Base-by-base conservation (phyloP, 169 alveolate genomes). In the Toxoplasma gondii region DNA sequence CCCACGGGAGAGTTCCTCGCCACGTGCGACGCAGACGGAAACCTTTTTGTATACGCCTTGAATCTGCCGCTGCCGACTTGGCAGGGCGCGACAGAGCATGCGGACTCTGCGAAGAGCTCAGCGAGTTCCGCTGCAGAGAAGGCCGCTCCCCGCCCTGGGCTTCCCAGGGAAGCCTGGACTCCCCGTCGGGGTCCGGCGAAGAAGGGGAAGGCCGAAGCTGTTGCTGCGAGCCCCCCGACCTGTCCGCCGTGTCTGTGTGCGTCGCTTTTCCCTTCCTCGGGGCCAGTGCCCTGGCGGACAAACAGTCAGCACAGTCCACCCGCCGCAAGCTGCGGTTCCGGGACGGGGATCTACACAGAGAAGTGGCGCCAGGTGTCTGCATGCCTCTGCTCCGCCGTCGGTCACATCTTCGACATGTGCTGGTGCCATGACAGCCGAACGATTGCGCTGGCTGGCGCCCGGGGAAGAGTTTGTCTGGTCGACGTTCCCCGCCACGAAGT, bases 341-440 rank as follows among this genome's bases (percentile, higher is more conserved):
- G 54, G 34, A 67, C 67, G 12, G 67, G 90, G 17, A 22, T 44
- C 67, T 82, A 82, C 90, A 17, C 67, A 38, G 90, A 82, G 90
- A 82, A 44, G 90, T 82, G 90, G 90, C n/a, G 64, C 19, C 90
- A 82, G 64, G 64, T 82, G 36, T 82, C 44, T 34, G 53, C 67
- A 67, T 82, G 90, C 27, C 44, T 82, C 36, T 82, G 90, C 90
- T 38, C 64, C 53, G 64, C 64, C 5, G 90, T 82, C 9, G 90
- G 90, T 34, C 90, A 82, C 67, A 67, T 82, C 64, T 82, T 82
- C 67, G 90, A 82, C 64, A 38, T 82, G 69, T 82, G 90, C 90
- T 82, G 90, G 90, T 82, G 90, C 34, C 34, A 38, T 16, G 90
- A 82, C 90, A 82, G 90, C 67, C 53, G 90, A 39, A 82, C 90